These are phyloP conservation scores for Rhodotorula sp. DNA, from an alignment of 1,284 basidiomycete species.

Conservation along the genomic window DNA sequence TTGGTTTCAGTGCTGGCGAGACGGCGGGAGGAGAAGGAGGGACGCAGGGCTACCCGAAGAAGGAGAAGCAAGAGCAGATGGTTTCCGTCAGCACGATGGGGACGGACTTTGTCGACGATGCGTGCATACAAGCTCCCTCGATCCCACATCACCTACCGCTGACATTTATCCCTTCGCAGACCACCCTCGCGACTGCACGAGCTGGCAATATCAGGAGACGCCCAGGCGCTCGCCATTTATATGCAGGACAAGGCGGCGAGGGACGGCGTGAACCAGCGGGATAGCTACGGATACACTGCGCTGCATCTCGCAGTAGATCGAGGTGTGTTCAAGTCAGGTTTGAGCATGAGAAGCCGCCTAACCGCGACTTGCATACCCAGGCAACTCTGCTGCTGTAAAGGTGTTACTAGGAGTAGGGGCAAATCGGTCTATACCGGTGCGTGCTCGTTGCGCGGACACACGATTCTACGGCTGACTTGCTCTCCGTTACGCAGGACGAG, in stretches of 20 bases:
- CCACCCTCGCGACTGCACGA: conserved; percentile 56
- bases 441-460: too few relatives aligned
- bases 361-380: not conserved
- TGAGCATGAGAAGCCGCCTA: not conserved
- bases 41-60: conserved; percentile 65
- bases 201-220: conserved; percentile 62
- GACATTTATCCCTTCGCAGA: not conserved
- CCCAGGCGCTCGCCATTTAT: conserved; percentile 54
- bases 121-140: conserved; percentile 25
- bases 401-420: conserved; percentile 67
- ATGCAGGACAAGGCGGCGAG: conserved; percentile 53
- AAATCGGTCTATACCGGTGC: conserved; percentile 62
- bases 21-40: conserved; percentile 62
- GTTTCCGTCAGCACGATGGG: conserved; percentile 73
- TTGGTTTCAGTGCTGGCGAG: conserved; percentile 39
- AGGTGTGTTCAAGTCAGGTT: conserved; percentile 47
- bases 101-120: conserved; percentile 61
- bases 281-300: conserved; percentile 71
- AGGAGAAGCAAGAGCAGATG: conserved; percentile 72
- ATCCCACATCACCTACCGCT: too few relatives aligned
- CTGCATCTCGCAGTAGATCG: conserved; percentile 81
- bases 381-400: conserved; percentile 60
- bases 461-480: too few relatives aligned
- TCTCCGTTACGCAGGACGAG: conserved; percentile 58
- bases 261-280: conserved; percentile 56